A percentile compares a stretch with the other conserved stretches of the same genome.
These are phyloP conservation scores for Emergomyces orientalis DNA, from an alignment of 2,329 filamentous ascomycete species.

Conservation along the genomic window DNA sequence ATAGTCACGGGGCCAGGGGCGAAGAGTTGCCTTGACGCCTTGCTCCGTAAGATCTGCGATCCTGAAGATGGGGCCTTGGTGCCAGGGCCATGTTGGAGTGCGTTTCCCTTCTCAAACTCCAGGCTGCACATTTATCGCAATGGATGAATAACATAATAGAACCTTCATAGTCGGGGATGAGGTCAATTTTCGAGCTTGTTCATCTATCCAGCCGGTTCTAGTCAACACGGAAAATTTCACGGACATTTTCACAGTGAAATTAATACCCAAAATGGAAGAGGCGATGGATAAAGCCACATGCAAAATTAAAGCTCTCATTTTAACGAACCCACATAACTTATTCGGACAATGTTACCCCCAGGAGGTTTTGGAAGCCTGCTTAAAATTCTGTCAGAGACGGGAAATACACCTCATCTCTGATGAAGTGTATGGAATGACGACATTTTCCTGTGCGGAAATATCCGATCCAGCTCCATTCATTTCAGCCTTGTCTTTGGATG, in stretches of 20 bases:
- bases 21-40: slow-evolving; percentile 18
- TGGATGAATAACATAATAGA: background rate
- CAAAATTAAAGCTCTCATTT: slow-evolving; percentile 18
- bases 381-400: slow-evolving; percentile 19
- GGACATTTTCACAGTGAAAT: slow-evolving; percentile 12
- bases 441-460: slow-evolving; percentile 15
- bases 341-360: slow-evolving; percentile 21
- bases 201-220: slow-evolving; percentile 15
- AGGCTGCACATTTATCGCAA: background rate
- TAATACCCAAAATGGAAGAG: slow-evolving; percentile 14
- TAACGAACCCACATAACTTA: slow-evolving; percentile 23
- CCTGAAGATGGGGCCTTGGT: slow-evolving; percentile 27
- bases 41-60: slow-evolving; percentile 29
- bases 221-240: slow-evolving; percentile 16
- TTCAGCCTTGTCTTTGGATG: slow-evolving; percentile 15
- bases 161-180: slow-evolving; percentile 18
- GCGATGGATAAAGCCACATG: slow-evolving; percentile 13
- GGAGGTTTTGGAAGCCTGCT: slow-evolving; percentile 15
- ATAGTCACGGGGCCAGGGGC: slow-evolving; percentile 18
- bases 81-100: slow-evolving; percentile 25
- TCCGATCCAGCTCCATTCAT: slow-evolving; percentile 13
- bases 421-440: slow-evolving; percentile 21
- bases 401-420: slow-evolving; percentile 23
- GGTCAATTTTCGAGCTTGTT: slow-evolving; percentile 13
- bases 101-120: slow-evolving; percentile 7